Evolutionary conservation across 345 rosid species (phyloP).

Genomic region (Citrus unshiu): DNA sequence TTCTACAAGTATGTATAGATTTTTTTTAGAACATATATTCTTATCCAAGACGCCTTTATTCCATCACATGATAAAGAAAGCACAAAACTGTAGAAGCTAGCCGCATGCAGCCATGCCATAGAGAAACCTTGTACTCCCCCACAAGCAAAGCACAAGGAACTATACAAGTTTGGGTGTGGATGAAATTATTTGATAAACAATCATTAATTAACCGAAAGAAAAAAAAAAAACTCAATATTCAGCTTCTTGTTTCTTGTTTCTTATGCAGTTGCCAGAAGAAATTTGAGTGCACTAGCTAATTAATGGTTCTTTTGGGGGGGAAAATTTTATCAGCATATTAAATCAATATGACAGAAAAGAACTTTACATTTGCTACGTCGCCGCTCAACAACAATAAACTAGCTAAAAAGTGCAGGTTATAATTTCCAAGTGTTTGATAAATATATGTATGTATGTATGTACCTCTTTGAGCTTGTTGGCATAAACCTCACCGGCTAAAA

Average conservation of each 20-base stretch:
- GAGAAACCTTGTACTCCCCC: slow-evolving; percentile 5
- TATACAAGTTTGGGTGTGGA: no score
- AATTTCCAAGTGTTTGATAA: not conserved
- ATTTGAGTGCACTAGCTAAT: not conserved
- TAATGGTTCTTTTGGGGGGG: no score
- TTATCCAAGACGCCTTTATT: not conserved
- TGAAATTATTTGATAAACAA: no score
- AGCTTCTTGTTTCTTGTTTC: not conserved
- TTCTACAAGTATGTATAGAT: not conserved
- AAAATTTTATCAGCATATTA: no score
- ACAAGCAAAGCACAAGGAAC: slow-evolving; percentile 15
- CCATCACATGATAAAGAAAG: slow-evolving; percentile 5
- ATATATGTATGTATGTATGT: no score
- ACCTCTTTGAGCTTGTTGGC: slow-evolving; percentile 60
- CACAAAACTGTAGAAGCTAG: no score
- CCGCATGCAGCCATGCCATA: no score
- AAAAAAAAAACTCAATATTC: not conserved
- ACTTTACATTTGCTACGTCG: no score
- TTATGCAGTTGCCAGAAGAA: not conserved
- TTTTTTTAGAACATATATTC: no score
- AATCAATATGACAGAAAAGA: no score
- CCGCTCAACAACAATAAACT: no score
- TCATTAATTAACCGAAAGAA: no score
- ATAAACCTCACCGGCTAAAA: slow-evolving; percentile 57
- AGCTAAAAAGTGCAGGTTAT: not conserved